Conservation (phyloP, 2,329 filamentous ascomycete species). For the Ceratocystis albifundus region DNA sequence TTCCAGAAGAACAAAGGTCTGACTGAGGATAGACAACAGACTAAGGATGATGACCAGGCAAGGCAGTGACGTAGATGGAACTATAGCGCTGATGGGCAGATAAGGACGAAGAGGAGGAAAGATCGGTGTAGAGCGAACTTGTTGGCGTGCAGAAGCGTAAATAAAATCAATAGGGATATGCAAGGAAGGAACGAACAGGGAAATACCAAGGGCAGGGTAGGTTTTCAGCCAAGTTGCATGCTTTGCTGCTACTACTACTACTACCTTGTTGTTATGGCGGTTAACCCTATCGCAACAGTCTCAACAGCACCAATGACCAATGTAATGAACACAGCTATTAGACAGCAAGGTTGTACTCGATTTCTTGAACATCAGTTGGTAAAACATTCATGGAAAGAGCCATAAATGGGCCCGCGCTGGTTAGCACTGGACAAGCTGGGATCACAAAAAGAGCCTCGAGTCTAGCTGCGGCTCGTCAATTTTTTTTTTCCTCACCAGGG, state of each 20-base stretch:
- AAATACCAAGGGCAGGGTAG: background rate
- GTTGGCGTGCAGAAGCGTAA: background rate
- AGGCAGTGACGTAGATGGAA: no score
- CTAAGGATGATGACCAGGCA: background rate
- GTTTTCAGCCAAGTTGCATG: no score
- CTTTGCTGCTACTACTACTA: no score
- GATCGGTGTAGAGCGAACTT: background rate
- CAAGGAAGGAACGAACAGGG: background rate
- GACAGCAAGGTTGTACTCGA: no score
- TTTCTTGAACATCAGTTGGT: background rate
- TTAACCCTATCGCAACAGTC: background rate
- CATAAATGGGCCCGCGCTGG: background rate
- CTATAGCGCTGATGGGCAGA: background rate
- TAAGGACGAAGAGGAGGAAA: background rate
- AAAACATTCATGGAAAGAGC: background rate
- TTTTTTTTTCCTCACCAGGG: background rate
- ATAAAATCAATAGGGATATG: background rate
- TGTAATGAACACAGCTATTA: no score
- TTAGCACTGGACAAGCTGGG: background rate
- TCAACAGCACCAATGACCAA: no score
- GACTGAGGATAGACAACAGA: background rate
- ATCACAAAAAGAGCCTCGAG: background rate
- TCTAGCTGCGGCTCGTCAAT: conserved; percentile 5
- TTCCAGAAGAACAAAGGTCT: background rate
- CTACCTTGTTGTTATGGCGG: no score